phyloP scores from a whole-genome alignment of 768 basidiomycete genomes.

The Psilocybe tampanensis region DNA sequence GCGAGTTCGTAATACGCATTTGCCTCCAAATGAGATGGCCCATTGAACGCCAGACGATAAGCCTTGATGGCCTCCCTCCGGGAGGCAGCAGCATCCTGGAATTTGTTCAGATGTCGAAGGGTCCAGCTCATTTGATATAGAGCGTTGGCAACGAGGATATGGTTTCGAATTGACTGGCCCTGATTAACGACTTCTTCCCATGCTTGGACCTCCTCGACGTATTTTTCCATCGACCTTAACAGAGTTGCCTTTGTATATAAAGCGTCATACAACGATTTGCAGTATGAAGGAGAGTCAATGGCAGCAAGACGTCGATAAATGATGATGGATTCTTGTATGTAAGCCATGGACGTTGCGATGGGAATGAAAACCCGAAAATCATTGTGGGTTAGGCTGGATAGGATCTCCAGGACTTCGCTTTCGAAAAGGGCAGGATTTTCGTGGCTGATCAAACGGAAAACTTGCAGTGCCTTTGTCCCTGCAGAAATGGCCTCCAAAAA shows the following conservation, averaged over 20 bases:
- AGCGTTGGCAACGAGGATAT: conserved; percentile 1
- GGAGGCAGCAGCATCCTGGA: neutral
- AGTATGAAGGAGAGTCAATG: neutral
- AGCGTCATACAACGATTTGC: conserved; percentile 1
- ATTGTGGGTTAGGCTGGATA: conserved; percentile 2
- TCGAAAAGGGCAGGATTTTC: neutral
- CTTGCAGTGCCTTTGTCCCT: neutral
- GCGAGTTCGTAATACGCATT: conserved; percentile 10
- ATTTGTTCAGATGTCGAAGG: neutral
- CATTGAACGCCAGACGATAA: conserved; percentile 1
- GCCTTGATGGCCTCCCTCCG: neutral
- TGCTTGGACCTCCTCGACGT: neutral
- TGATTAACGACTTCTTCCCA: neutral
- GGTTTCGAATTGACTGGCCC: neutral
- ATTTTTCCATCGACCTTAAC: neutral
- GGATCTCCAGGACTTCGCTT: neutral
- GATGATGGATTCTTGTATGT: neutral
- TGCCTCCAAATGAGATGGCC: neutral
- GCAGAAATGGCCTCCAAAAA: conserved; percentile 5
- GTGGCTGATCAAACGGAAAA: neutral
- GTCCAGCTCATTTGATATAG: conserved; percentile 2
- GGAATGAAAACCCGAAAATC: neutral
- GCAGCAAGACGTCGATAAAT: neutral
- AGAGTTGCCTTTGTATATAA: conserved; percentile 4
- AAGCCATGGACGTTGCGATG: neutral